Base-by-base conservation (phyloP, 192 early-diverging fungal genomes). In the Funneliformis geosporum region DNA sequence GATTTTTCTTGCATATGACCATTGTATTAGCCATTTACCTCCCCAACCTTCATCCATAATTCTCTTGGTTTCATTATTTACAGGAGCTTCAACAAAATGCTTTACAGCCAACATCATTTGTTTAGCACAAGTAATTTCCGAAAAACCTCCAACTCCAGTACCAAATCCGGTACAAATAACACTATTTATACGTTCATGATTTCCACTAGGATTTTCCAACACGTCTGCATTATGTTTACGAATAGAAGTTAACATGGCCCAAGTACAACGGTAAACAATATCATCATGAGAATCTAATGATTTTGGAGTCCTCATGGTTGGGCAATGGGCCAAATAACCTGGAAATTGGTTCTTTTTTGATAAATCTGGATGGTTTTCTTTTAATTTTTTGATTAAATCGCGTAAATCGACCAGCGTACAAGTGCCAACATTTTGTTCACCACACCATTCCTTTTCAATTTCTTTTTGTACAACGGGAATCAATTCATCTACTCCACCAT, bases 351-450 rank as follows among this genome's bases (percentile, higher is more conserved):
- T 2, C 33, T 33, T 0, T 33, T 33, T 33, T 33, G 33, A 33
- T 2, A 33, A 33, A 33, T 33, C 33, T 33, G 33, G 80, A 60
- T 73, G 47, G 28, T 55, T 60, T 55, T 21, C 8, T 21, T 78
- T 68, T 25, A 50, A 12, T 18, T 47, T 66, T 55, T 66, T 47
- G 44, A 42, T 46, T n/a, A 80, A 46, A 9, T 76, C 47, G 16
- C 72, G 27, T 8, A 80, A 33, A 67, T 80, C 80, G 38, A 80
- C 61, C 8, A 80, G 25, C 25, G 68, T 50, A 67, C 80, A 80
- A 39, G 73, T 80, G 33, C 80, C 80, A n/a, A 75, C 62, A 62
- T 80, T 80, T 62, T 80, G 80, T 75, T 80, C 73, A n/a, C 80
- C 72, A 44, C 73, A 67, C 80, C 80, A 80, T 46, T 80, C 62